Base-by-base conservation (phyloP, 2,329 filamentous ascomycete genomes). In the Trichoderma sp. region DNA sequence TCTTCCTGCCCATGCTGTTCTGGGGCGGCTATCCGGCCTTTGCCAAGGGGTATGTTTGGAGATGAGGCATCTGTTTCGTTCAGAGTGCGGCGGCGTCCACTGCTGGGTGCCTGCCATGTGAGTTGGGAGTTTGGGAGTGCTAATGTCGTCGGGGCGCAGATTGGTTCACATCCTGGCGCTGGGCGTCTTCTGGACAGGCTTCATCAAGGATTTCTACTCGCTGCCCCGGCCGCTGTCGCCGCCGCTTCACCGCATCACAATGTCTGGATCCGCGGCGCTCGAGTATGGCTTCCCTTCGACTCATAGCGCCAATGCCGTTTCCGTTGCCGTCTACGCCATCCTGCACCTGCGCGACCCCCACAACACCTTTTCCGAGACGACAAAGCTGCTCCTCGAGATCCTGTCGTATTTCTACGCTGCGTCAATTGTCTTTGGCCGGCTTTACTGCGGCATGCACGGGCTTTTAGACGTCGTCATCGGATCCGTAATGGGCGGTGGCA, bases 371-470 rank as follows among this genome's bases (percentile, higher is more conserved):
- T 80, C 85, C 35, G 81, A 87, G 3, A 81, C 85, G 19, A 84
- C 87, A 1, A 90, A 87, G 72, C 70, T 89, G 4, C 79, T 84
- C 4, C 81, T 97, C 29, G 91, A 95, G 76, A 78, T 80, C 5
- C 78, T 92, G 6, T 89, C 90, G 48, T 96, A 95, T 78, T 90
- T 92, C 73, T 99, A 98, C 76, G 92, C 92, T 37, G 81, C 88
- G 13, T 97, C 94, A 29, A 98, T 99, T 75, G 87, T 97, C 48
- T 82, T 98, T 70, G 95, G 95, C 6, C 89, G 95, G 22, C 83
- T 99, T 39, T 98, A 99, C 81, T 99, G 95, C 76, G 95, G 95
- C 70, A 99, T 99, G 95, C 95, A 99, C 80, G 95, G 95, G 12
- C 97, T 98, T 80, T 84, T 95, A 52, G 95, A 99, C 78, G 93